Base-by-base conservation (phyloP, 805 yeast genomes). In the Zygosaccharomyces bisporus region DNA sequence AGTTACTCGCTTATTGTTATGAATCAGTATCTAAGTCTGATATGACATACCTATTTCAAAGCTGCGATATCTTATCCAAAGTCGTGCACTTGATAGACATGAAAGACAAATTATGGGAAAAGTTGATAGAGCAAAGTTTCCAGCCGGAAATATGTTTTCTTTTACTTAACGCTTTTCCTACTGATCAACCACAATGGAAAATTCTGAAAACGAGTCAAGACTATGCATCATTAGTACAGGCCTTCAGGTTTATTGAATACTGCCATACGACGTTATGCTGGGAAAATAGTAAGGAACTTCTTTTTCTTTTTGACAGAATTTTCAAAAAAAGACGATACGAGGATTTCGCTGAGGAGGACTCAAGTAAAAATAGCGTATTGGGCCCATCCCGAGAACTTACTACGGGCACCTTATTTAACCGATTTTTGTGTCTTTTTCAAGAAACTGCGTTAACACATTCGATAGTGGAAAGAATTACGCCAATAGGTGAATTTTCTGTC, bases 231-330 rank as follows among this genome's bases (percentile, higher is more conserved):
- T 20, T 57, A n/a, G 3, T 20, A 1, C 44, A 44, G 1, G 47
- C 58, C 13, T 46, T 61, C 9, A 43, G 41, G 6, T 55, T 58
- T 24, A 38, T 58, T 4, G 41, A 45, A 3, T 51, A 46, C 36
- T 49, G 58, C 36, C 25, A 33, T 9, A 58, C 57, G 23, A 50
- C 52, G 4, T 47, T 52, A 17, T 66, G 67, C 8, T 67, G 71
- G 73, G 56, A 48, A 16, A 48, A 73, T 13, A 61, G 60, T 35
- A 59, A 71, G 38, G 73, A 72, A 16, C 81, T 86, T 42, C 66
- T 86, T 20, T 76, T 81, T 45, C 37, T 32, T 8, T 35, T 61
- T 16, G 53, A 61, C 38, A 44, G 45, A 7, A 43, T 57, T 5
- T 58, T 60, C 31, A 63, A 59, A 32, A 52, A 37, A 17, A 45